phyloP scores from a whole-genome alignment of 73 alveolate species.

The Stentor roeselii region DNA sequence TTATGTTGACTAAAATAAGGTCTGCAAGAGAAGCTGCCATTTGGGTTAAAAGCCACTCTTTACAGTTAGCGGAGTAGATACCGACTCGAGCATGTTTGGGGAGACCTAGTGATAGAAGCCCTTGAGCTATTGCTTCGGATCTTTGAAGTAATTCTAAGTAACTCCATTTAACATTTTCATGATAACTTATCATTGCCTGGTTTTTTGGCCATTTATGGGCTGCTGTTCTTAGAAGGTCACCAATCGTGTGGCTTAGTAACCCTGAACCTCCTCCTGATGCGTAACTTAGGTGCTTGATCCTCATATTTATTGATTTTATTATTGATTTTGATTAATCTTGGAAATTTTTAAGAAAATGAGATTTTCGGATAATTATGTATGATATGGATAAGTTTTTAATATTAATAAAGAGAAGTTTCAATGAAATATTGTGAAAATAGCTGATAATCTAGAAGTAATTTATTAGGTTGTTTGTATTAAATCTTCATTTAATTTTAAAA shows the following conservation, averaged over 20 bases:
- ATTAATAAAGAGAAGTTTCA: too few species aligned
- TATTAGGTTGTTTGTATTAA: too few species aligned
- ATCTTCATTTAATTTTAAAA: too few species aligned
- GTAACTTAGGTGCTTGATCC: conserved; percentile 14
- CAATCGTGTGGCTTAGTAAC: conserved; percentile 32
- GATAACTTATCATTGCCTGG: conserved; percentile 28
- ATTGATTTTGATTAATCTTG: too few species aligned
- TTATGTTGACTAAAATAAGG: conserved; percentile 75
- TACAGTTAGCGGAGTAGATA: conserved; percentile 71
- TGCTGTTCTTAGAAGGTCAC: conserved; percentile 35
- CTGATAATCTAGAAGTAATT: too few species aligned
- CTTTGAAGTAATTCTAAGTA: conserved; percentile 58
- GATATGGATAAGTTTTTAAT: too few species aligned
- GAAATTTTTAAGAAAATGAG: too few species aligned
- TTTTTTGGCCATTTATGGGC: conserved; percentile 39
- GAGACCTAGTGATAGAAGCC: conserved; percentile 72
- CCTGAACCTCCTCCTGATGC: conserved; percentile 18
- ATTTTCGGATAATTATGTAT: too few species aligned
- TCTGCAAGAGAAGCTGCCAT: conserved; percentile 77
- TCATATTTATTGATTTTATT: conserved; percentile 3
- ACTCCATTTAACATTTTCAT: conserved; percentile 29
- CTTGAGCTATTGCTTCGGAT: conserved; percentile 67
- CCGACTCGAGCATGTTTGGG: conserved; percentile 78
- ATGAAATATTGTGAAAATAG: too few species aligned
- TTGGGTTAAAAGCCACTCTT: conserved; percentile 72